These are phyloP conservation scores for Kingdonia uniflora DNA, from an alignment of 164 flowering plant genomes.

Conservation along the genomic window DNA sequence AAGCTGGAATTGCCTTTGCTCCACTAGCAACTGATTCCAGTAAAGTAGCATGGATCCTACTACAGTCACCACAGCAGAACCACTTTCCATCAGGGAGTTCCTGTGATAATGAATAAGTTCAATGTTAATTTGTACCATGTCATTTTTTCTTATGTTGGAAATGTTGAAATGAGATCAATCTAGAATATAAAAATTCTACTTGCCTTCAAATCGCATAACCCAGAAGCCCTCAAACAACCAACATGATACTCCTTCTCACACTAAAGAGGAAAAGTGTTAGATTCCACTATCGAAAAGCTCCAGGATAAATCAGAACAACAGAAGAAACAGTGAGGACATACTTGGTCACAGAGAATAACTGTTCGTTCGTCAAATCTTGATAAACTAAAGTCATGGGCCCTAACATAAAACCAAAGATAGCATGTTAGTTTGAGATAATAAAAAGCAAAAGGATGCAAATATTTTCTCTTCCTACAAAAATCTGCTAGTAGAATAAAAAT, in stretches of 20 bases:
- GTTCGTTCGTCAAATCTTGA: conserved; percentile 63
- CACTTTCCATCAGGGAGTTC: conserved; percentile 80
- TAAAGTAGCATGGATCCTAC: conserved; percentile 38
- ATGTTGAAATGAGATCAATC: no score
- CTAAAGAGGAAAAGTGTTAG: conserved; percentile 24
- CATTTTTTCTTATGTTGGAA: no score
- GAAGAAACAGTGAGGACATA: conserved; percentile 20
- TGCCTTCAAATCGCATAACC: conserved; percentile 69
- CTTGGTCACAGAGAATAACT: conserved; percentile 88
- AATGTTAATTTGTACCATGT: conserved; percentile 6
- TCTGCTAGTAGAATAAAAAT: no score
- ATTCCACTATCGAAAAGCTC: no score
- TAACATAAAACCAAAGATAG: conserved; percentile 13
- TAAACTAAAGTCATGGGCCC: conserved; percentile 68
- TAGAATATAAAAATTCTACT: conserved; percentile 7
- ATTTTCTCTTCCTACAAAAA: no score
- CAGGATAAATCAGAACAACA: not conserved
- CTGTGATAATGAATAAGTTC: conserved; percentile 22
- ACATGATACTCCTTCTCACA: conserved; percentile 93
- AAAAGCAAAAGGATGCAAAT: no score
- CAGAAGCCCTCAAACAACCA: conserved; percentile 66
- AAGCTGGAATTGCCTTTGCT: conserved; percentile 37
- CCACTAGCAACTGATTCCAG: conserved; percentile 34
- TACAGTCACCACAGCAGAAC: conserved; percentile 79
- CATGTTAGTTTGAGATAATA: conserved; percentile 5